Evolutionary conservation across 345 rosid species (phyloP).

Genomic region (Mercurialis annua): DNA sequence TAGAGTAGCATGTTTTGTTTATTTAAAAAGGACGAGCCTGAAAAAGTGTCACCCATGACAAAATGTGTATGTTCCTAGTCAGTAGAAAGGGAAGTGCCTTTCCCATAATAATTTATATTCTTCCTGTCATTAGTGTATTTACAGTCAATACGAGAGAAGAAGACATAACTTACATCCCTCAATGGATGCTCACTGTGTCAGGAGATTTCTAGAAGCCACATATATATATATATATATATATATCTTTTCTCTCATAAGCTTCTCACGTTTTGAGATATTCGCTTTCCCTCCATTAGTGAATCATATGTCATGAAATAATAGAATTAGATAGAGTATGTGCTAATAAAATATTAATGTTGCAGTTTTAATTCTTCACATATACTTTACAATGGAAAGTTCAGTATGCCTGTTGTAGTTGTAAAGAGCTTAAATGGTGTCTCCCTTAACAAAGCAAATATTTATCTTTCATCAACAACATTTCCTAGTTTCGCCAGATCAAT

Average conservation of each 20-base stretch:
- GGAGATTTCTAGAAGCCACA: not conserved
- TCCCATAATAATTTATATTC: not conserved
- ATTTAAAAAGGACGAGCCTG: not conserved
- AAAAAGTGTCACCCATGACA: too few species aligned
- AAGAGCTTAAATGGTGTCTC: not conserved
- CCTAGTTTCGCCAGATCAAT: not conserved
- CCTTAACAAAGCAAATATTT: not conserved
- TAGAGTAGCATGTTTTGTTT: not conserved
- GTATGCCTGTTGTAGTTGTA: not conserved
- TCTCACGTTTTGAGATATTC: not conserved
- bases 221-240: not conserved
- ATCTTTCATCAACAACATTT: not conserved
- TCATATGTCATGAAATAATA: not conserved
- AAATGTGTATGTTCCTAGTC: too few species aligned
- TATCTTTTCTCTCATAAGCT: not conserved
- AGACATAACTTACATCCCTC: not conserved
- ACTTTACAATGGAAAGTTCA: not conserved
- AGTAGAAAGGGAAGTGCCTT: not conserved
- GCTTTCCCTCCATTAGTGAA: not conserved
- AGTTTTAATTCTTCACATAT: not conserved
- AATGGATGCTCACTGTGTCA: not conserved
- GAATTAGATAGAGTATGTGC: not conserved
- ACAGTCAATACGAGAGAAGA: not conserved
- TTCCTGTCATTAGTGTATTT: not conserved
- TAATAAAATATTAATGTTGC: not conserved